Evolutionary conservation across 176 grass and related monocot genomes (phyloP).

Genomic region (Musa beccarii): DNA sequence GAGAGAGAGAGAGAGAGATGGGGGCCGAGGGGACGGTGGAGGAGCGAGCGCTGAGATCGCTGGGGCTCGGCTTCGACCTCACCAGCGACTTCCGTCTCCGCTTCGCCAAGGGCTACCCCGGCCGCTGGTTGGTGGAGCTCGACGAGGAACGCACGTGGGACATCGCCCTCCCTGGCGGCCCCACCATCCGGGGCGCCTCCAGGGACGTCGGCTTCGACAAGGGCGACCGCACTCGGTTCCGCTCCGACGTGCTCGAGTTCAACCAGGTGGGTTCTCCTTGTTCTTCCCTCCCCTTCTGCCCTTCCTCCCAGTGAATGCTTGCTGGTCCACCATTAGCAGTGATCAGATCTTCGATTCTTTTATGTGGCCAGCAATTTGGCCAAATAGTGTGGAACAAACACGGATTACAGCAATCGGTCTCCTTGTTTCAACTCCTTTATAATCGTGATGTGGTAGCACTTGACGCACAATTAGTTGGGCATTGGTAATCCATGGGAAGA

Average conservation of each 20-base stretch:
- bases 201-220: conserved; percentile 80
- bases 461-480: too few relatives aligned
- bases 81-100: conserved; percentile 77
- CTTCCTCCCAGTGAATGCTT: too few relatives aligned
- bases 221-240: conserved; percentile 81
- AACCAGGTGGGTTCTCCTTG: conserved; percentile 45
- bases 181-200: conserved; percentile 42
- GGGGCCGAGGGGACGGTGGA: conserved; percentile 21
- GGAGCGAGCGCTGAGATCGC: conserved; percentile 40
- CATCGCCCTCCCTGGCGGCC: conserved; percentile 60
- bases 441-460: too few relatives aligned
- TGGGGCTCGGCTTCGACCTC: conserved; percentile 83
- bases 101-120: conserved; percentile 50
- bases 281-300: too few relatives aligned
- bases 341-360: too few relatives aligned
- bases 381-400: too few relatives aligned
- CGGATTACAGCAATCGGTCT: too few relatives aligned
- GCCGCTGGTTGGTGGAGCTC: conserved; percentile 57
- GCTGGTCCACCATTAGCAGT: too few relatives aligned
- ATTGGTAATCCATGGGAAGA: too few relatives aligned
- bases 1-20: background rate
- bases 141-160: conserved; percentile 47
- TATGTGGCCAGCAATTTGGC: too few relatives aligned
- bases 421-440: too few relatives aligned
- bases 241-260: conserved; percentile 91